Percentiles rank a stretch among this genome's conserved stretches.
Evolutionary conservation across 2,329 filamentous ascomycete species (phyloP).

Genomic region (Plenodomus lindquistii): DNA sequence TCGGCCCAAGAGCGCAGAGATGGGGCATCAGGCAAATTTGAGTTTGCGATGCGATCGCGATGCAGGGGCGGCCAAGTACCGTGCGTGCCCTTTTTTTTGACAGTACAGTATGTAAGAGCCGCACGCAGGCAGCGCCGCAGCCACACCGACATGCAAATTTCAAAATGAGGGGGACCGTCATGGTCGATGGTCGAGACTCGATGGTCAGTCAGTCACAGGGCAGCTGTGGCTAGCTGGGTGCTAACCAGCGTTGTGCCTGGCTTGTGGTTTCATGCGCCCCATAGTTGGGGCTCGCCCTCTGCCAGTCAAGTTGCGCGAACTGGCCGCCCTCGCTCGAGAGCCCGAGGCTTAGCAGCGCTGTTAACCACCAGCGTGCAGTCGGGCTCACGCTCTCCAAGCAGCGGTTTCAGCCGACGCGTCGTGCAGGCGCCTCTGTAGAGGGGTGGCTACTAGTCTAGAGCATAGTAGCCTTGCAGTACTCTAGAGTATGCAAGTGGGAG

Average conservation of each 20-base stretch:
- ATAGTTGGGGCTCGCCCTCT: slow-evolving; percentile 13
- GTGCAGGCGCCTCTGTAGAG: slow-evolving; percentile 11
- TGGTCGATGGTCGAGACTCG: too few relatives aligned
- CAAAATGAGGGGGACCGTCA: slow-evolving; percentile 1
- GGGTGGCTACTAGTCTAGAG: background rate
- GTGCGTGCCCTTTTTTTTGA: background rate
- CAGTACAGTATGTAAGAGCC: too few relatives aligned
- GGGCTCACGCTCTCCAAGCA: slow-evolving; percentile 9
- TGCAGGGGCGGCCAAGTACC: background rate
- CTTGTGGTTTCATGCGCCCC: slow-evolving; percentile 19
- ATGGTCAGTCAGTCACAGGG: background rate
- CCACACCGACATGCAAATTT: background rate
- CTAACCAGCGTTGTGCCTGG: slow-evolving; percentile 20
- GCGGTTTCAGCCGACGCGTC: slow-evolving; percentile 18
- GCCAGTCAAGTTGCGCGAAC: slow-evolving; percentile 14
- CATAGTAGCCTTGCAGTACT: background rate
- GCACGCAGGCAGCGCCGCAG: background rate
- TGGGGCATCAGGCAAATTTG: background rate
- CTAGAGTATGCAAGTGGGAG: background rate
- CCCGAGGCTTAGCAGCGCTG: slow-evolving; percentile 10
- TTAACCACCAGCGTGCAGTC: slow-evolving; percentile 12
- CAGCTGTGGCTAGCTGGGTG: slow-evolving; percentile 23
- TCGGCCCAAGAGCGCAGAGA: background rate
- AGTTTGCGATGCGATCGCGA: background rate
- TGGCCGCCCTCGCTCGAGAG: background rate